Conservation (phyloP, 2,329 filamentous ascomycete genomes). For the Coniochaeta sp. region DNA sequence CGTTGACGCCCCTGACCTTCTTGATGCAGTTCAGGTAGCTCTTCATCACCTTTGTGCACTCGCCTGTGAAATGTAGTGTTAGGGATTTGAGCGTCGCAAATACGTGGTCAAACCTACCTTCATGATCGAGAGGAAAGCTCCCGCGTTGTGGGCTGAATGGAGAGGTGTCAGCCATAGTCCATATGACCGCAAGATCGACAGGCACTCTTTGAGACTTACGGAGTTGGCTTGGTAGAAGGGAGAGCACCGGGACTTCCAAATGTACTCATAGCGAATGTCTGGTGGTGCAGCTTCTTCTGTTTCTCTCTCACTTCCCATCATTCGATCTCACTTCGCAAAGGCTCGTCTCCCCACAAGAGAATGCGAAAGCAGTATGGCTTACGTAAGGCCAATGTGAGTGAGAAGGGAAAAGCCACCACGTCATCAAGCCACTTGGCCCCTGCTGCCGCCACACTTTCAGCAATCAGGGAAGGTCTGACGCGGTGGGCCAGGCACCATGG, state of each 20-base stretch:
- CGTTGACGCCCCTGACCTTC: conserved; percentile 74
- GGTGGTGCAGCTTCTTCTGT: not conserved
- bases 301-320: not conserved
- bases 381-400: not conserved
- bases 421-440: conserved; percentile 2
- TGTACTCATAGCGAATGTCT: conserved; percentile 19
- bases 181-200: not conserved
- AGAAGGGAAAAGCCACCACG: not conserved
- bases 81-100: not conserved
- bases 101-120: conserved; percentile 41
- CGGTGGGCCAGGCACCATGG: not conserved
- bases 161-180: not conserved
- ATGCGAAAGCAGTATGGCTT: not conserved
- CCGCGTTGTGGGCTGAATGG: conserved; percentile 75
- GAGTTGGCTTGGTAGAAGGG: conserved; percentile 22
- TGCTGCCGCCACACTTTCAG: not conserved
- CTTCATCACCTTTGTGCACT: conserved; percentile 86
- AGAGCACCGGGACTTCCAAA: conserved; percentile 21
- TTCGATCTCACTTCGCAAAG: not conserved
- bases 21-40: conserved; percentile 84
- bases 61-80: conserved; percentile 46
- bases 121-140: conserved; percentile 93
- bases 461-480: not conserved
- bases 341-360: not conserved
- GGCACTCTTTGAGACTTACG: conserved; percentile 16